Conservation (phyloP, 1,284 basidiomycete species). For the Cronartium ribicola region DNA sequence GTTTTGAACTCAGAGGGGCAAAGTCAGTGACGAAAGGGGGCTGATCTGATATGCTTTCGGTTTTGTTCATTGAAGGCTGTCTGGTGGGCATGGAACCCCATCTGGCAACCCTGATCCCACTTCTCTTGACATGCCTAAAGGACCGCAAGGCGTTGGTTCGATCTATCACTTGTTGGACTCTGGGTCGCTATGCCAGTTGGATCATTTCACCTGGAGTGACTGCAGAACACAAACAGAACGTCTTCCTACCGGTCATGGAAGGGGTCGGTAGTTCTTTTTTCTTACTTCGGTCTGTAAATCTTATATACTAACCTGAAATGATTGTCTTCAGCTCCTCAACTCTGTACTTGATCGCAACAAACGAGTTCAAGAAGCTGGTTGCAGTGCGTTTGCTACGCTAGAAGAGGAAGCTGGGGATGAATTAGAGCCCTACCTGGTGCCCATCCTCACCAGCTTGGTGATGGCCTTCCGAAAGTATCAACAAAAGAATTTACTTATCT, state of each 20-base stretch:
- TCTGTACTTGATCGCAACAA: constrained; percentile 99
- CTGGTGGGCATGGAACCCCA: constrained; percentile 94
- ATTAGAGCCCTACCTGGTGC: constrained; percentile 87
- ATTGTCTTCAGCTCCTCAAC: constrained; percentile 65
- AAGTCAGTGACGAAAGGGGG: background rate
- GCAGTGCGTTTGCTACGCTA: constrained; percentile 94
- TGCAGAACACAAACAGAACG: constrained; percentile 80
- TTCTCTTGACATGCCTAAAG: constrained; percentile 80
- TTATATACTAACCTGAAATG: background rate
- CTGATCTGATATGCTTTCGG: constrained; percentile 30
- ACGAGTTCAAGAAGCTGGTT: constrained; percentile 97
- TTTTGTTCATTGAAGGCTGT: constrained; percentile 63
- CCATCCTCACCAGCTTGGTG: constrained; percentile 88
- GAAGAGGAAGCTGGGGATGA: constrained; percentile 93
- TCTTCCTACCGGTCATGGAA: constrained; percentile 96
- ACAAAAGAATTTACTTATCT: constrained; percentile 96
- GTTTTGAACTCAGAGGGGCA: background rate
- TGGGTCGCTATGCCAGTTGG: constrained; percentile 98
- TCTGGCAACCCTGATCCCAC: constrained; percentile 83
- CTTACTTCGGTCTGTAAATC: background rate
- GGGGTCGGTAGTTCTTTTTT: constrained; percentile 63
- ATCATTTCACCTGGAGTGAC: constrained; percentile 66
- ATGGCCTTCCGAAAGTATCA: constrained; percentile 97
- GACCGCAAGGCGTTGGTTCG: constrained; percentile 94
- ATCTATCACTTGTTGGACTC: constrained; percentile 98